phyloP scores from a whole-genome alignment of 345 rosid species.

The Populus deltoides region DNA sequence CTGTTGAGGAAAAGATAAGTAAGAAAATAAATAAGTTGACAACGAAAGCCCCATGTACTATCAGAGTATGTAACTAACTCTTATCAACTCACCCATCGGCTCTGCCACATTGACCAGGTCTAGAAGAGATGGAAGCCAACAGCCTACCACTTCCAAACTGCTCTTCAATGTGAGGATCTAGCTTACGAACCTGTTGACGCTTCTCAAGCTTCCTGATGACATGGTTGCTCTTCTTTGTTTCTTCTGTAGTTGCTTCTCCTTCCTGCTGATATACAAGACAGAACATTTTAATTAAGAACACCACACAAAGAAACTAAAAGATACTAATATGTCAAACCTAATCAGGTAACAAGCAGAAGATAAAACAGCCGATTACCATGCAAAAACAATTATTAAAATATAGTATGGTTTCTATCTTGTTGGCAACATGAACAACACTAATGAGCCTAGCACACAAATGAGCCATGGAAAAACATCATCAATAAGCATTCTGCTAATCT shows the following conservation, averaged over 20 bases:
- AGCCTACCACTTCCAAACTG: constrained; percentile 21
- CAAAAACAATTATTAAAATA: neutral
- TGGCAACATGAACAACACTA: neutral
- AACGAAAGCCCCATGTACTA: neutral
- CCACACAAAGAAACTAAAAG: too few species aligned
- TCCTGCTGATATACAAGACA: neutral
- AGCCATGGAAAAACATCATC: too few species aligned
- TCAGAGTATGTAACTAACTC: too few species aligned
- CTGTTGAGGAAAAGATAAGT: neutral
- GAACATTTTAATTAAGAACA: neutral
- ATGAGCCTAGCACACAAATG: too few species aligned
- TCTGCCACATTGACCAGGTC: constrained; percentile 28
- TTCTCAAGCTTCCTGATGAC: constrained; percentile 18
- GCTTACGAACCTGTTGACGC: constrained; percentile 12
- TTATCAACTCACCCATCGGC: constrained; percentile 6
- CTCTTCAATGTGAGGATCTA: constrained; percentile 19
- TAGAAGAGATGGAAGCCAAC: constrained; percentile 22
- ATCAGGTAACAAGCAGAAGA: too few species aligned
- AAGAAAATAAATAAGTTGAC: neutral
- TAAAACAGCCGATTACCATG: neutral
- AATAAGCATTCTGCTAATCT: too few species aligned
- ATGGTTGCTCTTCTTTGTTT: constrained; percentile 16
- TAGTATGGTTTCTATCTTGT: neutral
- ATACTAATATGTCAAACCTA: too few species aligned
- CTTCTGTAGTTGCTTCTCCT: constrained; percentile 9